These are phyloP conservation scores for Salicornia ramosissima DNA, from an alignment of 148 eudicot genomes.

Conservation along the genomic window DNA sequence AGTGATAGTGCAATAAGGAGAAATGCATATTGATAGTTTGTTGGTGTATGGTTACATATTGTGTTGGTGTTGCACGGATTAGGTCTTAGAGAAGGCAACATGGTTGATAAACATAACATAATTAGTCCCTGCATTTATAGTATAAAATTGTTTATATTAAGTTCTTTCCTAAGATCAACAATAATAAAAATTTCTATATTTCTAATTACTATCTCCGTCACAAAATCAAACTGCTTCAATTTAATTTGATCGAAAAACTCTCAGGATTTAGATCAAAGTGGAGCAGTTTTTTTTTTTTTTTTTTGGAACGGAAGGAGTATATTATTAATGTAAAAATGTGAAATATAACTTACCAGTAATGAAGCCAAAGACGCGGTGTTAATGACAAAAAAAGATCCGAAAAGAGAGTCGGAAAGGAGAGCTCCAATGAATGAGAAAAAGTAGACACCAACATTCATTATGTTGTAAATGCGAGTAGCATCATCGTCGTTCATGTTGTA, in stretches of 20 bases:
- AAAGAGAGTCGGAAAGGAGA: neutral
- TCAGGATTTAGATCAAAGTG: too few species aligned
- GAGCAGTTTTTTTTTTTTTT: too few species aligned
- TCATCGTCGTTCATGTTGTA: neutral
- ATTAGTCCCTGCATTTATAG: neutral
- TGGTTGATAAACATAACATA: neutral
- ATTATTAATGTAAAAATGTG: too few species aligned
- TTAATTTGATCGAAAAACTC: too few species aligned
- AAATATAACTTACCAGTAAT: neutral
- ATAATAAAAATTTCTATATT: too few species aligned
- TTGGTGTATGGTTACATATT: neutral
- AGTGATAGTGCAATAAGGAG: constrained; percentile 1
- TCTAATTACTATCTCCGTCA: too few species aligned
- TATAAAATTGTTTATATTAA: too few species aligned
- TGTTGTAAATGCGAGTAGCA: neutral
- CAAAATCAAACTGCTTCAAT: too few species aligned
- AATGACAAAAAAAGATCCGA: neutral
- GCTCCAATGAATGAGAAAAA: neutral
- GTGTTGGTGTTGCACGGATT: neutral
- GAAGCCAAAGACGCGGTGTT: neutral
- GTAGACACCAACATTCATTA: neutral
- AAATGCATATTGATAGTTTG: neutral
- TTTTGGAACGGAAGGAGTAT: too few species aligned
- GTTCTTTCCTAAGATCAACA: too few species aligned
- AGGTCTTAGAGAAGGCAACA: neutral